Evolutionary conservation across 345 rosid species (phyloP), one percentile per base, ranked within the genome.

Genomic region (Theobroma cacao): DNA sequence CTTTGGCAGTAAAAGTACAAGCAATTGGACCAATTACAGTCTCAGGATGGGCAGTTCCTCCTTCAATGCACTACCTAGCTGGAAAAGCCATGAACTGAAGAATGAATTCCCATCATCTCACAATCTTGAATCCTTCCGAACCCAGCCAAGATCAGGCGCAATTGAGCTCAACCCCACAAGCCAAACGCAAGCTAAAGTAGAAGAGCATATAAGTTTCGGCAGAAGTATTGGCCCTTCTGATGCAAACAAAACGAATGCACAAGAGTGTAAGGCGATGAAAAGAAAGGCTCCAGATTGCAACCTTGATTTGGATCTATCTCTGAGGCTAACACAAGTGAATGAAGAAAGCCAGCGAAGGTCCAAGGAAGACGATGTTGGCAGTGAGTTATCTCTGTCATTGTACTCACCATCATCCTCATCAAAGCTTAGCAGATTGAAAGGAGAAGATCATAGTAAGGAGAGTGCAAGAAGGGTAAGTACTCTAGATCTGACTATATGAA

Each of bases 401-500:
- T 85, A 40, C 75, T 79, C 89, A n/a, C 80, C 87, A 3, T 72
- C 85, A 4, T 78, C 84, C 47, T 78, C 93, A 6, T 79, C 80
- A 58, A 87, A 83, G 80, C 72, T 84, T 77, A 84, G 83, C 56
- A 89, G 85, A 82, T 79, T 84, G 72, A 84, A 82, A 70, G 85
- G 63, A 11, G 68, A 72, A 47, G 82, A 52, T 31, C 45, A 28
- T n/a, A 58, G 48, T 69, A 82, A 84, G 76, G 81, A 79, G 75
- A 63, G 60, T 70, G 86, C 73, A 56, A 85, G 84, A 85, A 80
- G 92, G 89, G 85, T 89, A 79, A 94, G 96, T 91, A 92, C 97
- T 88, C 96, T 91, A 75, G 94, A 90, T 94, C 98, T 92, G 91
- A 94, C 98, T 90, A 83, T 94, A 87, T 92, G 98, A 92, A 92